phyloP scores from a whole-genome alignment of 106 monocot genomes.

The Dioscorea alata region DNA sequence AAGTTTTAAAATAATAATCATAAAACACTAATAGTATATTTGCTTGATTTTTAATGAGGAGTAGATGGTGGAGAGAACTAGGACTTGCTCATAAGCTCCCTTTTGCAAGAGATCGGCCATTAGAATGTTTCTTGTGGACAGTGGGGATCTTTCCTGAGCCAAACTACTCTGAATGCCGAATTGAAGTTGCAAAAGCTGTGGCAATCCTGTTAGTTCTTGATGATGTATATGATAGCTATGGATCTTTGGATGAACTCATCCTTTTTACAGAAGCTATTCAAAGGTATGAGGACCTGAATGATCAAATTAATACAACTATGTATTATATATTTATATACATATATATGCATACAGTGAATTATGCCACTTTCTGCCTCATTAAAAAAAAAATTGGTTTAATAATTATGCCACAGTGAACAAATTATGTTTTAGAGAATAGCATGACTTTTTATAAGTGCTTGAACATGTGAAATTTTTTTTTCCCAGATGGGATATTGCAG shows the following conservation, averaged over 20 bases:
- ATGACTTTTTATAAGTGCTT: too few relatives aligned
- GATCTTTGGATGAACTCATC: conserved; percentile 12
- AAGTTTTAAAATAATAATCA: too few relatives aligned
- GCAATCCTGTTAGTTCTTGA: conserved; percentile 12
- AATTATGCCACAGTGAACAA: too few relatives aligned
- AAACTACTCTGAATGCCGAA: conserved; percentile 8
- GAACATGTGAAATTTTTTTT: too few relatives aligned
- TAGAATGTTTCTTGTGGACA: conserved; percentile 25
- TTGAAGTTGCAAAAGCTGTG: conserved; percentile 14
- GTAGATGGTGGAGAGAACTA: conserved; percentile 22
- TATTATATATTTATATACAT: neutral
- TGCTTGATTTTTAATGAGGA: too few relatives aligned
- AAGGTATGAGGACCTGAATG: conserved; percentile 4
- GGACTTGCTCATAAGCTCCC: conserved; percentile 12
- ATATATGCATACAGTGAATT: too few relatives aligned
- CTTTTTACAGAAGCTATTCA: conserved; percentile 23
- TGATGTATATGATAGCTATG: conserved; percentile 25
- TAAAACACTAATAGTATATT: too few relatives aligned
- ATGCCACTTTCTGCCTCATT: too few relatives aligned
- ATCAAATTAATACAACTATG: neutral
- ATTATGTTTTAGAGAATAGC: too few relatives aligned
- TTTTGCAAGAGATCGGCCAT: conserved; percentile 20
- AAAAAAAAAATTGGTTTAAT: too few relatives aligned
- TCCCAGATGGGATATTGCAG: conserved; percentile 13
- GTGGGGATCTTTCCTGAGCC: conserved; percentile 18